Conservation (phyloP, 2,329 filamentous ascomycete species). For the Gaeumannomyces sp. region DNA sequence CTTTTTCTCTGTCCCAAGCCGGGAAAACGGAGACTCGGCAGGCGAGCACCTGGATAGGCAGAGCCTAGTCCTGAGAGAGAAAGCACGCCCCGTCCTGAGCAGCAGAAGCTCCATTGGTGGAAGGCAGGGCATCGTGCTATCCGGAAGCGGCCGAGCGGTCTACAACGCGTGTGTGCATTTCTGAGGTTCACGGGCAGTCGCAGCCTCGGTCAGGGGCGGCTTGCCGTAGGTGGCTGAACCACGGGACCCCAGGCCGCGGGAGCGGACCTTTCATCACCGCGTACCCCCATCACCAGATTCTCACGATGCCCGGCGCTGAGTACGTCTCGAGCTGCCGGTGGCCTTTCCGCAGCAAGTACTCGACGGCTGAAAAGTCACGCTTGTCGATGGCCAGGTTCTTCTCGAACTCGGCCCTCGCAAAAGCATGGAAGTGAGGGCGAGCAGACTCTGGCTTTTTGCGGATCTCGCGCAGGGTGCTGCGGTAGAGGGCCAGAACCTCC, state of each 20-base stretch:
- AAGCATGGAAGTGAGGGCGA: conserved; percentile 56
- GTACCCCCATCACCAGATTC: conserved; percentile 45
- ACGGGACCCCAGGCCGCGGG: too few relatives aligned
- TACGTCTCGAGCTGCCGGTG: conserved; percentile 76
- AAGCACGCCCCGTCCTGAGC: background rate
- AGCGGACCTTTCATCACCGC: too few relatives aligned
- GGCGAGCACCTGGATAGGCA: background rate
- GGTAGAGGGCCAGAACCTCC: conserved; percentile 81
- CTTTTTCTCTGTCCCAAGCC: background rate
- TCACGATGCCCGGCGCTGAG: conserved; percentile 71
- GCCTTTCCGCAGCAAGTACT: conserved; percentile 78
- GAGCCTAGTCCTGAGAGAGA: background rate
- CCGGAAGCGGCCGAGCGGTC: too few relatives aligned
- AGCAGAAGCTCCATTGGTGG: background rate
- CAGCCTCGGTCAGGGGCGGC: too few relatives aligned
- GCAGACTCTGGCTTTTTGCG: conserved; percentile 68
- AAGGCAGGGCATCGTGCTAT: background rate
- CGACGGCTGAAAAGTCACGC: conserved; percentile 79
- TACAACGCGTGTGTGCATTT: too few relatives aligned
- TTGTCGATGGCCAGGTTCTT: conserved; percentile 65
- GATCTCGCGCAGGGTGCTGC: conserved; percentile 75
- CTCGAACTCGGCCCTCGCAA: conserved; percentile 70
- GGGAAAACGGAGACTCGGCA: background rate
- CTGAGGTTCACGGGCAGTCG: too few relatives aligned
- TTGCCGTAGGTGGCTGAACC: too few relatives aligned